Conservation (phyloP, 2,329 filamentous ascomycete genomes). For the Cadophora gregata region DNA sequence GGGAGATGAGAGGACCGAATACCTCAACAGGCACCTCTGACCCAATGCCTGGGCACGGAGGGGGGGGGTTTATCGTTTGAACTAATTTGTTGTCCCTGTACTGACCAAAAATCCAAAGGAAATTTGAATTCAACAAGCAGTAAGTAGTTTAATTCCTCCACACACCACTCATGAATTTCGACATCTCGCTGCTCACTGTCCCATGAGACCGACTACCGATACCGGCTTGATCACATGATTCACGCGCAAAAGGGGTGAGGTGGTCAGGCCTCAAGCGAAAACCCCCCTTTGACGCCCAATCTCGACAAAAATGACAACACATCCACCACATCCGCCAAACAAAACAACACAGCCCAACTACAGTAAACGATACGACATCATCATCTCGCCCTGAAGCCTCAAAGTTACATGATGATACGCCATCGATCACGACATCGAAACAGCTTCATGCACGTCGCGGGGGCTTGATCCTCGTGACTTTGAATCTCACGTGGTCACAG, state of each 20-base stretch:
- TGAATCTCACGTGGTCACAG: conserved; percentile 7
- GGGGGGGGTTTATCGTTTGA: too few species aligned
- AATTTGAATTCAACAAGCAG: too few species aligned
- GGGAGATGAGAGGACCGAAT: too few species aligned
- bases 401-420: conserved; percentile 1
- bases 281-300: conserved; percentile 9
- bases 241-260: neutral
- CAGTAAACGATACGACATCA: conserved; percentile 19
- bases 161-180: too few species aligned
- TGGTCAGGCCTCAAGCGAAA: neutral
- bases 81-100: too few species aligned
- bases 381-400: neutral
- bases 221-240: too few species aligned
- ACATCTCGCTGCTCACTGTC: too few species aligned
- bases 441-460: conserved; percentile 28
- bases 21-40: too few species aligned
- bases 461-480: neutral
- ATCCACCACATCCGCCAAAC: conserved; percentile 6
- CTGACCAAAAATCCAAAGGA: too few species aligned
- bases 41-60: too few species aligned
- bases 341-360: neutral
- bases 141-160: too few species aligned
- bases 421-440: conserved; percentile 19
- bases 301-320: conserved; percentile 21
- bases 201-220: too few species aligned